These are phyloP conservation scores for Stachybotrys echinatus DNA, from an alignment of 2,329 filamentous ascomycete genomes.

Conservation along the genomic window DNA sequence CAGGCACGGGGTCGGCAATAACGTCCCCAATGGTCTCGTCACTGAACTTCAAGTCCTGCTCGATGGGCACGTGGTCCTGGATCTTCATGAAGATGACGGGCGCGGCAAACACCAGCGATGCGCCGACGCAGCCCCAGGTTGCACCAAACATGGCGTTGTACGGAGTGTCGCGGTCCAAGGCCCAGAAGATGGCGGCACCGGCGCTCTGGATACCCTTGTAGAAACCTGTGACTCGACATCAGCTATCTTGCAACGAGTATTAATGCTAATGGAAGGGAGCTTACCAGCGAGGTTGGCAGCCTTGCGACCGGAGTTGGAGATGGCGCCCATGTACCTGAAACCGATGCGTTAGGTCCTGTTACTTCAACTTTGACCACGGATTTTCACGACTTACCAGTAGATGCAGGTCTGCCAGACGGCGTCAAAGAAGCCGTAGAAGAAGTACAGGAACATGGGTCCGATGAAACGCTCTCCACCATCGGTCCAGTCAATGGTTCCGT, in stretches of 20 bases:
- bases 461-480: slow-evolving; percentile 54
- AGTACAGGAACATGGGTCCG: slow-evolving; percentile 82
- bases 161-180: slow-evolving; percentile 32
- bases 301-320: slow-evolving; percentile 89
- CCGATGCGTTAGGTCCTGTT: neutral
- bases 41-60: slow-evolving; percentile 78
- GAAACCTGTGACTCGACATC: slow-evolving; percentile 62
- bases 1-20: neutral
- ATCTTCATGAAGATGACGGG: slow-evolving; percentile 78
- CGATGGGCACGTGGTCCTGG: slow-evolving; percentile 72
- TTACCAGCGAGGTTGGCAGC: slow-evolving; percentile 85
- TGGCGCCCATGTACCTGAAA: slow-evolving; percentile 77
- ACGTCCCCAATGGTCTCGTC: slow-evolving; percentile 79
- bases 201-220: slow-evolving; percentile 79
- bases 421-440: slow-evolving; percentile 87
- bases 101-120: slow-evolving; percentile 68
- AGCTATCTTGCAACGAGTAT: slow-evolving; percentile 41
- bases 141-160: slow-evolving; percentile 68
- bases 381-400: slow-evolving; percentile 78
- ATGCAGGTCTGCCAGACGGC: slow-evolving; percentile 85
- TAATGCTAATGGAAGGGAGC: slow-evolving; percentile 63
- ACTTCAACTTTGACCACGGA: slow-evolving; percentile 19
- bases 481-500: slow-evolving; percentile 54
- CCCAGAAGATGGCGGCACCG: slow-evolving; percentile 52
- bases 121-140: slow-evolving; percentile 70